Conservation (phyloP, 2,329 filamentous ascomycete genomes). For the Didymella exigua region DNA sequence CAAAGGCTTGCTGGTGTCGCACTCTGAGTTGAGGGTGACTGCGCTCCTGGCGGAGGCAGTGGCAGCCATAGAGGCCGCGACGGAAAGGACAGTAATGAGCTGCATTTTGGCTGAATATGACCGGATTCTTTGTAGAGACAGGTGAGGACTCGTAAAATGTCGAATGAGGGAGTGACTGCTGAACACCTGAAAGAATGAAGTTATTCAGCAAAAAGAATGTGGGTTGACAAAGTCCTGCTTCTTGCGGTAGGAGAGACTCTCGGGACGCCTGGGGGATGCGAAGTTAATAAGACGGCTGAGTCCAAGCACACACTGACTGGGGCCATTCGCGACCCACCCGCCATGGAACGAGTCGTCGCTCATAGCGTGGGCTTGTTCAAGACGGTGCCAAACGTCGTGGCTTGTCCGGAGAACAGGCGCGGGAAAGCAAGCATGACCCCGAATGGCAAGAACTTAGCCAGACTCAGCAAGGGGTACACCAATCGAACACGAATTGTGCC, state of each 20-base stretch:
- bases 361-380: conserved; percentile 40
- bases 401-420: conserved; percentile 37
- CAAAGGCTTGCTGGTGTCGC: conserved; percentile 19
- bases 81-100: conserved; percentile 38
- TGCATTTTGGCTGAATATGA: conserved; percentile 40
- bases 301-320: conserved; percentile 34
- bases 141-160: conserved; percentile 28
- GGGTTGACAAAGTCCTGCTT: conserved; percentile 47
- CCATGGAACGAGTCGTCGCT: conserved; percentile 43
- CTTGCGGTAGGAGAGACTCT: conserved; percentile 36
- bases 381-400: conserved; percentile 42
- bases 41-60: conserved; percentile 33
- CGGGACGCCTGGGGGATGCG: conserved; percentile 40
- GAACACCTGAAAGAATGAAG: conserved; percentile 51
- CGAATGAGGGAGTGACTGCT: conserved; percentile 44
- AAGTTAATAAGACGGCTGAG: conserved; percentile 46
- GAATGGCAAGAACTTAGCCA: conserved; percentile 26
- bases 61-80: conserved; percentile 40
- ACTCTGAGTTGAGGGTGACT: conserved; percentile 25
- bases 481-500: conserved; percentile 39
- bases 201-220: conserved; percentile 47
- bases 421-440: conserved; percentile 30
- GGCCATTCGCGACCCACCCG: conserved; percentile 36
- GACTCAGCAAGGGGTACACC: conserved; percentile 30
- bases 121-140: conserved; percentile 20